These are phyloP conservation scores for Lachnellula cervina DNA, from an alignment of 2,329 filamentous ascomycete genomes.

Conservation along the genomic window DNA sequence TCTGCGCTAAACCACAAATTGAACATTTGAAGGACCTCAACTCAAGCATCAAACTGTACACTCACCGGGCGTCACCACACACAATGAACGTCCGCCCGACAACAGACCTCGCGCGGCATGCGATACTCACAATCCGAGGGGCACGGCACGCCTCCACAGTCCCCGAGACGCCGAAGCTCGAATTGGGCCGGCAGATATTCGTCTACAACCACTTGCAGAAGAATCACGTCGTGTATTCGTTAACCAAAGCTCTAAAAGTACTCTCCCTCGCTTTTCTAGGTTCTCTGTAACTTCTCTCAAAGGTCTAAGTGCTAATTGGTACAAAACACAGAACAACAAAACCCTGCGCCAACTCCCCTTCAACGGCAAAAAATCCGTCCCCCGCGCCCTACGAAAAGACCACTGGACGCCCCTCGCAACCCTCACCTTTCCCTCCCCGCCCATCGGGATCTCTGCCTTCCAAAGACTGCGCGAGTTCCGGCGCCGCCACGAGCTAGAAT, in stretches of 20 bases:
- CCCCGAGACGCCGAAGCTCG: conserved; percentile 4
- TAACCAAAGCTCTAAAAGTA: conserved; percentile 34
- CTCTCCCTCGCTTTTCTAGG: neutral
- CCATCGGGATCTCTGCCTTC: conserved; percentile 54
- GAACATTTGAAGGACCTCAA: too few relatives aligned
- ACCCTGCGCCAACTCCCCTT: conserved; percentile 56
- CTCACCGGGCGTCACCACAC: conserved; percentile 1
- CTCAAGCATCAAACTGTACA: neutral
- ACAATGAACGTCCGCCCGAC: conserved; percentile 18
- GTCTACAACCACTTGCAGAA: conserved; percentile 36
- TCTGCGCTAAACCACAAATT: neutral
- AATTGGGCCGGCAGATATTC: conserved; percentile 35
- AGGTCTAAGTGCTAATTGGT: neutral
- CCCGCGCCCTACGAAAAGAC: conserved; percentile 60
- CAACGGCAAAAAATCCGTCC: conserved; percentile 63
- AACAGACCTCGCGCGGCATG: conserved; percentile 9
- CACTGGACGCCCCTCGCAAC: conserved; percentile 59
- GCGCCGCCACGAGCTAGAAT: conserved; percentile 56
- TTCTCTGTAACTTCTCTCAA: neutral
- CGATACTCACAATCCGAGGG: conserved; percentile 3
- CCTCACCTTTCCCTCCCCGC: conserved; percentile 51
- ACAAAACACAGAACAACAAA: conserved; percentile 36
- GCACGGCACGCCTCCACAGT: conserved; percentile 13
- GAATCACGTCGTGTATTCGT: conserved; percentile 38
- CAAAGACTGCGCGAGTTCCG: conserved; percentile 62